Evolutionary conservation across 768 basidiomycete species (phyloP).

Genomic region (Floccularia luteovirens): DNA sequence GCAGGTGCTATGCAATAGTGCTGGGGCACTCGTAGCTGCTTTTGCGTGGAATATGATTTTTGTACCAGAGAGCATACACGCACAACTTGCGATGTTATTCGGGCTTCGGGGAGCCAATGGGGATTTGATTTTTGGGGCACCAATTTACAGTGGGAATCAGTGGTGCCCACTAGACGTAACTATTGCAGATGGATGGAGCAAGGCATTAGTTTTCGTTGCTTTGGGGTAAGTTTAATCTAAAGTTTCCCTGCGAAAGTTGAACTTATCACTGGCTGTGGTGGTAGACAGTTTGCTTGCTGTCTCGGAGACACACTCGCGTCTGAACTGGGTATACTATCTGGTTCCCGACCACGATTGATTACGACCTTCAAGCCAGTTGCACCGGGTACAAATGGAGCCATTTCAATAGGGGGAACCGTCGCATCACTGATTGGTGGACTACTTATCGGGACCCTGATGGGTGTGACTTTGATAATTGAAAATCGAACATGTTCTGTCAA

Average conservation of each 20-base stretch:
- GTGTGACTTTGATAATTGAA: slow-evolving; percentile 50
- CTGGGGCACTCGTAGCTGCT: slow-evolving; percentile 51
- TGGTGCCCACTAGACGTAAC: slow-evolving; percentile 60
- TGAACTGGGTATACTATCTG: slow-evolving; percentile 84
- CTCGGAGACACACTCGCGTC: slow-evolving; percentile 91
- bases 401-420: slow-evolving; percentile 68
- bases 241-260: not conserved
- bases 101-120: slow-evolving; percentile 12
- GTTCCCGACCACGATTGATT: slow-evolving; percentile 60
- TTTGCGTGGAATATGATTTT: slow-evolving; percentile 60
- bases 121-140: slow-evolving; percentile 5
- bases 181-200: slow-evolving; percentile 45
- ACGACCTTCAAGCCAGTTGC: slow-evolving; percentile 74
- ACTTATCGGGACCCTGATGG: slow-evolving; percentile 60
- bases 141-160: slow-evolving; percentile 25
- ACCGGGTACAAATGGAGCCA: slow-evolving; percentile 86
- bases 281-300: slow-evolving; percentile 82
- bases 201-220: slow-evolving; percentile 51
- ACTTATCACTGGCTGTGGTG: not conserved
- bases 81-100: slow-evolving; percentile 17
- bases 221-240: slow-evolving; percentile 48
- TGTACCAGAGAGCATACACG: slow-evolving; percentile 32
- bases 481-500: slow-evolving; percentile 42
- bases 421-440: slow-evolving; percentile 70
- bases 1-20: slow-evolving; percentile 82